Percentiles rank a stretch among this genome's conserved stretches.
These are phyloP conservation scores for Lactarius psammicola DNA, from an alignment of 768 basidiomycete genomes.

Conservation along the genomic window DNA sequence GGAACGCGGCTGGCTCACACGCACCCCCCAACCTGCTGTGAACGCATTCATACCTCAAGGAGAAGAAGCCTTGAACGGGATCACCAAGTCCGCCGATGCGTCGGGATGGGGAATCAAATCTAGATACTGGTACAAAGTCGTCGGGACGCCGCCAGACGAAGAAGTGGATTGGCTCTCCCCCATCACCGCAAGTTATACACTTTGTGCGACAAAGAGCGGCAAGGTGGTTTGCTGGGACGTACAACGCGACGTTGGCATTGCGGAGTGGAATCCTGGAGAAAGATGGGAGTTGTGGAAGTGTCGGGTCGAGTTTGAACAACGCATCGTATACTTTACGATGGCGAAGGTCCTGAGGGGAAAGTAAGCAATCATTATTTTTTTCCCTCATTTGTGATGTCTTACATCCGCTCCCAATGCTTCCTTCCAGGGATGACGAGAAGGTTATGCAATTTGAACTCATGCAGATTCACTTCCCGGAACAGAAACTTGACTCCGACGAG, in stretches of 20 bases:
- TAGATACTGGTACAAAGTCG: conserved; percentile 63
- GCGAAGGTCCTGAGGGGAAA: conserved; percentile 37
- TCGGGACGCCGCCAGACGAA: conserved; percentile 62
- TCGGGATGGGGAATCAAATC: conserved; percentile 33
- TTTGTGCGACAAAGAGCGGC: conserved; percentile 75
- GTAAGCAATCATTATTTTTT: conserved; percentile 16
- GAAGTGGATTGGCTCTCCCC: conserved; percentile 77
- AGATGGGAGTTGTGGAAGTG: conserved; percentile 79
- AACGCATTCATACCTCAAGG: conserved; percentile 31
- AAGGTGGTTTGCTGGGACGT: conserved; percentile 80
- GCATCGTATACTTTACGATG: conserved; percentile 74
- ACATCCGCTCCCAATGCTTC: neutral
- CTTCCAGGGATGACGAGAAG: conserved; percentile 45
- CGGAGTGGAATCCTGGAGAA: conserved; percentile 63
- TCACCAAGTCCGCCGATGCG: conserved; percentile 8
- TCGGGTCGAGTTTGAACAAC: conserved; percentile 68
- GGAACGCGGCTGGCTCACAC: conserved; percentile 59
- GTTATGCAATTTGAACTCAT: conserved; percentile 72
- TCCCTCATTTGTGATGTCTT: neutral
- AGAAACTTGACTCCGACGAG: conserved; percentile 10
- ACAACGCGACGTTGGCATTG: conserved; percentile 55
- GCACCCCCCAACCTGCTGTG: conserved; percentile 53
- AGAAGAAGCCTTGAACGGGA: neutral
- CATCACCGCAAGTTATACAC: conserved; percentile 70
- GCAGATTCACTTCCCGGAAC: conserved; percentile 58